Evolutionary conservation across 1,139 yeast species (phyloP), one percentile per base, ranked within the genome.

Genomic region (Geotrichum macrosporum): DNA sequence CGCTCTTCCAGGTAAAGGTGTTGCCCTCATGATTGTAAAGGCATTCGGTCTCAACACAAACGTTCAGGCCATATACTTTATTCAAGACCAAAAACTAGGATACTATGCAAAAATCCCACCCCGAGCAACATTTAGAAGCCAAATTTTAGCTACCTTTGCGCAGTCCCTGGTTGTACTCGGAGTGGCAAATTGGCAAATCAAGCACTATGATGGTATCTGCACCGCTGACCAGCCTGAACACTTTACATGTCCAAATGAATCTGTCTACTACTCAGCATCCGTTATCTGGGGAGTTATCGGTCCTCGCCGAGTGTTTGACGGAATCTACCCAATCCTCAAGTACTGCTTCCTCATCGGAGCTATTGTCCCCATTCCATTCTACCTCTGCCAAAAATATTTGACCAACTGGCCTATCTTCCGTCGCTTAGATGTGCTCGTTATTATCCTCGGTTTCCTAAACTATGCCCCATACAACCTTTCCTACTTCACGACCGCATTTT

Each of bases 251-350:
- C 63, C 58, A n/a, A 54, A 77, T 27, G 66, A 61, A 39, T 70
- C 72, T 34, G 72, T 78, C 1, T 75, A 66, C 59, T 79, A 69
- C 63, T 65, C 75, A 35, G 71, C 80, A n/a, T 72, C 80, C 8
- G 75, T 78, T 13, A 64, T 77, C 20, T 78, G 80, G 77, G 85
- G 86, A 52, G 77, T 76, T 41, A 78, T 82, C 56, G 87, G 86
- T 21, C 88, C 88, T 20, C 69, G 74, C 58, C 70, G 76, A 44
- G 74, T 79, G 20, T 78, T 80, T 56, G 59, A 62, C 37, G 68
- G 68, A 2, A 62, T 74, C 20, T 76, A 76, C 53, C 78, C 79
- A 12, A 59, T 67, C 15, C 64, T 76, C 55, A 67, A 68, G 52
- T 76, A 65, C 66, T 71, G 76, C 51, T 77, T 78, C 70, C 62